Conservation (phyloP, 2,329 filamentous ascomycete genomes). For the Passalora sequoiae region DNA sequence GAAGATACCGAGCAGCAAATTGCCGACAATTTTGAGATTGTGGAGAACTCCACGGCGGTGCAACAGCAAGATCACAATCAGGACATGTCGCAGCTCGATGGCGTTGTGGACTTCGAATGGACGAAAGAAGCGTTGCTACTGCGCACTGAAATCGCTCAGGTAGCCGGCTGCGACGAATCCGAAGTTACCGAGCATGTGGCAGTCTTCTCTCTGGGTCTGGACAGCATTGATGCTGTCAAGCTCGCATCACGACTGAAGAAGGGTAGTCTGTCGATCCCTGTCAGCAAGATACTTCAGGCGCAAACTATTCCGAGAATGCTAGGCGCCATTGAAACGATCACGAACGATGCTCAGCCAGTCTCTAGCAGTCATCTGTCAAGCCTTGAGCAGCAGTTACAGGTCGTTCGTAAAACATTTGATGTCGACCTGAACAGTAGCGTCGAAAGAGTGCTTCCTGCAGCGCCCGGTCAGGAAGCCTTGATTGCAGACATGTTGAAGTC, state of each 20-base stretch:
- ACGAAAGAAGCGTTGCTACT: conserved; percentile 49
- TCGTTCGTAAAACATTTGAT: conserved; percentile 2
- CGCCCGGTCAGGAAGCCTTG: conserved; percentile 82
- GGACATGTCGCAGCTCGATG: conserved; percentile 19
- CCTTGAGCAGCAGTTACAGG: conserved; percentile 15
- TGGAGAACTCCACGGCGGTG: conserved; percentile 2
- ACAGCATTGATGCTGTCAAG: conserved; percentile 89
- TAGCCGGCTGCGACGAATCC: conserved; percentile 52
- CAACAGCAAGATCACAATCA: background rate
- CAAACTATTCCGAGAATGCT: conserved; percentile 63
- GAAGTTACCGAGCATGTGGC: conserved; percentile 56
- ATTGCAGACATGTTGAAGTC: conserved; percentile 75
- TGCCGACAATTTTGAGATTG: conserved; percentile 8
- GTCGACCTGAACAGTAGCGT: conserved; percentile 32
- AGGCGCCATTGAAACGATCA: conserved; percentile 6
- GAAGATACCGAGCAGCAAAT: conserved; percentile 11
- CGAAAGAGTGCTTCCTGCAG: conserved; percentile 64
- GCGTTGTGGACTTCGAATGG: conserved; percentile 53
- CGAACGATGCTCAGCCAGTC: conserved; percentile 11
- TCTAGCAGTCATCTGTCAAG: conserved; percentile 9
- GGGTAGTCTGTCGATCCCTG: conserved; percentile 55
- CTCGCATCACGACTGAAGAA: conserved; percentile 66
- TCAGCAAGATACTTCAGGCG: conserved; percentile 71
- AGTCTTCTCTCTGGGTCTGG: conserved; percentile 76
- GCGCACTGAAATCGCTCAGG: conserved; percentile 56